Evolutionary conservation across 2,329 filamentous ascomycete species (phyloP), one percentile per base, ranked within the genome.

Genomic region (Neofusicoccum cordaticola): DNA sequence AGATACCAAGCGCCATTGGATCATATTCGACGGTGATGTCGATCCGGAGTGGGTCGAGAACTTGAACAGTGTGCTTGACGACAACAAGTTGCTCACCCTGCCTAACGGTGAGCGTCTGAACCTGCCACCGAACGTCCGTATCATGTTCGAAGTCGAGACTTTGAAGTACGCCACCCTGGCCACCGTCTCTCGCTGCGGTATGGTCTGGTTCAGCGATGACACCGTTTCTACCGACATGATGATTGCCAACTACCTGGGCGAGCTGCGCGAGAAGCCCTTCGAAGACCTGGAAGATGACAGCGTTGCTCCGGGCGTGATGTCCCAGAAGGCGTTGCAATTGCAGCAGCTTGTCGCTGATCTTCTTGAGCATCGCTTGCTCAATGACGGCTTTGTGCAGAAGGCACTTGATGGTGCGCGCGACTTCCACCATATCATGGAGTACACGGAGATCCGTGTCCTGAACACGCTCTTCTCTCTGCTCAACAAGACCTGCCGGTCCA

Each of bases 41-140:
- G 95, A 99, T 77, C 95, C 95, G 0, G 96, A 98, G 78, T 99
- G 95, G 95, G 95, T 99, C 69, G 95, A 99, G 77, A 99, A 99
- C 77, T 82, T 99, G 84, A 99, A 99, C 88, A 96, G 92, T 84
- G 96, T 99, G 65, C 86, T 99, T 47, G 95, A 99, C 74, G 95
- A 99, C 81, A 99, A 99, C 83, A 99, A 98, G 78, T 84, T 99
- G 47, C 86, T 99, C 37, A 99, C 95, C 0, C 81, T 99, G 69
- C 96, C 95, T 34, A 99, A 99, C 71, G 95, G 95, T 79, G 95
- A 99, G 80, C 94, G 95, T 83, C 88, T 99, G 63, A 97, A 95
- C 74, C 80, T 99, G 48, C 96, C 95, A 3, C 74, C 90, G 2
- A 99, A 99, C 73, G 95, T 99, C 31, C 92, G 96, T 70, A 96